phyloP scores from a whole-genome alignment of 1,139 yeast species.

The Saccharomyces uvarum region DNA sequence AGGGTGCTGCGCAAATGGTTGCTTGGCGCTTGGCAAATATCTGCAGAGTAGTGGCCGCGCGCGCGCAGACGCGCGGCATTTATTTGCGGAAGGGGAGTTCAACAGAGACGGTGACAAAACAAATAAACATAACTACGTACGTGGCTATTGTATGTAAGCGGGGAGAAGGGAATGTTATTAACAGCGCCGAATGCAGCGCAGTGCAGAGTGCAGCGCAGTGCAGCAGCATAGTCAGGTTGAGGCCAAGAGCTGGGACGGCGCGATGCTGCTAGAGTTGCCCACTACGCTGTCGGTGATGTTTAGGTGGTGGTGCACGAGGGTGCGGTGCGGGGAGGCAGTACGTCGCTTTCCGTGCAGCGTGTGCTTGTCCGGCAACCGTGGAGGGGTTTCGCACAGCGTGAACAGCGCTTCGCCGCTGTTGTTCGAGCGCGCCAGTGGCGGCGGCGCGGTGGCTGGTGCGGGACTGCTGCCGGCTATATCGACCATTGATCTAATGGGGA shows the following conservation, averaged over 20 bases:
- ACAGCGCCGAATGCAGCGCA: neutral
- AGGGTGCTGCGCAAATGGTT: neutral
- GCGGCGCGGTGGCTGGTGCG: neutral
- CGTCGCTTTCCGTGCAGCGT: neutral
- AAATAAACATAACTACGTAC: neutral
- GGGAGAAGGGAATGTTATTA: neutral
- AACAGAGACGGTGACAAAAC: neutral
- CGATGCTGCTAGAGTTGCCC: neutral
- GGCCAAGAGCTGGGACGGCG: neutral
- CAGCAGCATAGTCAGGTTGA: neutral
- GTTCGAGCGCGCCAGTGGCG: neutral
- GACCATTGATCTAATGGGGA: slow-evolving; percentile 21
- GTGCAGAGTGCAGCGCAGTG: neutral
- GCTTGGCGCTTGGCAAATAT: neutral
- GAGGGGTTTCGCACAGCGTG: neutral
- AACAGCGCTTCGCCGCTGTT: neutral
- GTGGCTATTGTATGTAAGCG: neutral
- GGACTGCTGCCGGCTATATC: slow-evolving; percentile 21
- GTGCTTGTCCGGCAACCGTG: neutral
- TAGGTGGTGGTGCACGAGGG: slow-evolving; percentile 14
- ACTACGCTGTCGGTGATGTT: slow-evolving; percentile 11
- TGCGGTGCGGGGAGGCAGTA: slow-evolving; percentile 4
- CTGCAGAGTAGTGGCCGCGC: neutral
- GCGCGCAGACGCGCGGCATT: neutral
- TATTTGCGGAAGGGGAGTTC: neutral